Evolutionary conservation across 1,284 basidiomycete genomes (phyloP), one percentile per base, ranked within the genome.

Genomic region (Tremellales sp.): DNA sequence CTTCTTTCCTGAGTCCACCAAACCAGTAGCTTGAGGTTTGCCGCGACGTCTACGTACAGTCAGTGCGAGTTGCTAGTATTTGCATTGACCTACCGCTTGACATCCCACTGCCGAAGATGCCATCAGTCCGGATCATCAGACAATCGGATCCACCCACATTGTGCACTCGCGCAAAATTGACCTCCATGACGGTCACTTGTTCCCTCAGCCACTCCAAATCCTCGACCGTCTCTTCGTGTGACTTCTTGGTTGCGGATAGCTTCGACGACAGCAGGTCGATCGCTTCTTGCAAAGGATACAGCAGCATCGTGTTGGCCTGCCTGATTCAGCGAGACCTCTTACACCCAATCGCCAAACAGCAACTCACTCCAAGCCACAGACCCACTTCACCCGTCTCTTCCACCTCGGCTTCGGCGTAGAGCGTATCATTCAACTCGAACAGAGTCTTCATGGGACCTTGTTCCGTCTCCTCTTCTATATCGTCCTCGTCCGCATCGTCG

Each of bases 131-230:
- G 12, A 39, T 39, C 37, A 39, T 21, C 37, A 25, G 5, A 8
- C 9, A 9, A 25, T 25, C 18, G 37, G 24, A 39, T 12, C 6
- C 9, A 66, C 70, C 57, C 54, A 72, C 69, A 66, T 98, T 98
- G 71, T 95, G 97, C 45, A 97, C 86, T 29, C 94, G 78, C 7
- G 94, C 94, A 22, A 89, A 94, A 70, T 97, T 97, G 51, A 98
- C 94, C 69, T 98, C 93, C 87, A 97, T 97, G 13, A 95, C 82
- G 4, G 94, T 98, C 44, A 94, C 81, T 71, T 98, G 94, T 67
- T 98, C 94, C 45, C 92, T 78, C 51, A 98, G 74, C 69, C 91
- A 98, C 64, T 92, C 92, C 25, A 97, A 77, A 68, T 98, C 95
- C 63, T 92, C 88, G 43, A 85, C 78, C 0, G 86, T 83, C 60